These are phyloP conservation scores for Lachnellula willkommii DNA, from an alignment of 2,329 filamentous ascomycete species.

Conservation along the genomic window DNA sequence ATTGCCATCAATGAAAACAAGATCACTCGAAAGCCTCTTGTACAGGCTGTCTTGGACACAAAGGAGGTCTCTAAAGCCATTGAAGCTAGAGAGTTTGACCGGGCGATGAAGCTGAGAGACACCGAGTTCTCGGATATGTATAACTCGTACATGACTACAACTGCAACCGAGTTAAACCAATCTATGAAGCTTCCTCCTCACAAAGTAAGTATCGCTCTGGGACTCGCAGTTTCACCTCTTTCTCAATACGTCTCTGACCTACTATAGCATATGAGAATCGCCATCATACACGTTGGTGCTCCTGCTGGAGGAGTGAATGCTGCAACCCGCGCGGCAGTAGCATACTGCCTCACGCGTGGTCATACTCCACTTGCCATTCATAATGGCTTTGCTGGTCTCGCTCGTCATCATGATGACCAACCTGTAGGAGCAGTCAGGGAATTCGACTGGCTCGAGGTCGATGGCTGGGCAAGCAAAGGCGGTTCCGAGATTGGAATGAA, in stretches of 20 bases:
- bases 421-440: conserved; percentile 78
- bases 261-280: conserved; percentile 75
- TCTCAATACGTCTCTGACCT: conserved; percentile 28
- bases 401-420: conserved; percentile 80
- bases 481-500: conserved; percentile 98
- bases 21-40: conserved; percentile 82
- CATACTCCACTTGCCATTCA: conserved; percentile 90
- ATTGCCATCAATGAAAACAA: conserved; percentile 98
- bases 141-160: conserved; percentile 84
- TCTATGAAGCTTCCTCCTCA: conserved; percentile 61
- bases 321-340: conserved; percentile 85
- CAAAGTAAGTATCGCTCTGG: conserved; percentile 50
- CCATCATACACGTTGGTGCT: conserved; percentile 93
- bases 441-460: conserved; percentile 89
- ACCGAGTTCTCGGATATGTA: conserved; percentile 93
- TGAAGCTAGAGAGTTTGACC: conserved; percentile 75
- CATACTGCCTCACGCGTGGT: conserved; percentile 87
- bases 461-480: conserved; percentile 91
- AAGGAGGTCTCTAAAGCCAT: conserved; percentile 80
- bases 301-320: conserved; percentile 98
- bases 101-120: conserved; percentile 82
- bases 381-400: conserved; percentile 93
- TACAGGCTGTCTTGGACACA: conserved; percentile 83
- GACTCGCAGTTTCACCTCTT: neutral
- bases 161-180: conserved; percentile 67